These are phyloP conservation scores for Cerioporus squamosus DNA, from an alignment of 1,284 basidiomycete species.

Conservation along the genomic window DNA sequence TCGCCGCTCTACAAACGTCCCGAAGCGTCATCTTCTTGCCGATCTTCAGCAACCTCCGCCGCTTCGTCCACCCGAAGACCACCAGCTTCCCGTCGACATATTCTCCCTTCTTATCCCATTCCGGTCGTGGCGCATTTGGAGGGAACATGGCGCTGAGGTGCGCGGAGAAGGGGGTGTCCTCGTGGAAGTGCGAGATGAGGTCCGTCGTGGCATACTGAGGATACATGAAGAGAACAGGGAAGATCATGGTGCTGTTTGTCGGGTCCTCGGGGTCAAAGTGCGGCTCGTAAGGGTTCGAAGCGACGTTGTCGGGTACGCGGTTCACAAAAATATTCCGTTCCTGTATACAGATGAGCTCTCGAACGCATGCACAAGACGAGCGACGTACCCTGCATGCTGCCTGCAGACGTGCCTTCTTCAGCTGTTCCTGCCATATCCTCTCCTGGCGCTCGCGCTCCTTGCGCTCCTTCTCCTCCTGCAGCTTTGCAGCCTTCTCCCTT, in stretches of 20 bases:
- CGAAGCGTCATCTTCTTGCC: slow-evolving; percentile 87
- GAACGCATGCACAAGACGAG: not conserved
- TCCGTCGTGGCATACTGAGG: slow-evolving; percentile 91
- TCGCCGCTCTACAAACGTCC: slow-evolving; percentile 73
- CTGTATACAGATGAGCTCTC: slow-evolving; percentile 41
- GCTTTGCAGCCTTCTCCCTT: slow-evolving; percentile 49
- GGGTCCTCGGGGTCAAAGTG: slow-evolving; percentile 68
- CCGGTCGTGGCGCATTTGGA: slow-evolving; percentile 58
- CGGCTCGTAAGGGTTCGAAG: slow-evolving; percentile 58
- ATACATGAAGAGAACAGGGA: slow-evolving; percentile 93
- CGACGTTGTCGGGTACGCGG: slow-evolving; percentile 61
- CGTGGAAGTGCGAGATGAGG: slow-evolving; percentile 85
- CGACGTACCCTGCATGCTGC: slow-evolving; percentile 61
- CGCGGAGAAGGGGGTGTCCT: slow-evolving; percentile 81
- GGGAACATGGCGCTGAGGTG: slow-evolving; percentile 89
- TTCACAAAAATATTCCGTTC: slow-evolving; percentile 65
- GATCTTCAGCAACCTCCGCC: slow-evolving; percentile 83
- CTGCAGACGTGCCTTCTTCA: slow-evolving; percentile 51
- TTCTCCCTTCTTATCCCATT: slow-evolving; percentile 81
- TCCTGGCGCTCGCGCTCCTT: slow-evolving; percentile 55
- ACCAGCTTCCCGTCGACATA: slow-evolving; percentile 73
- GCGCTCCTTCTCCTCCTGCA: slow-evolving; percentile 53
- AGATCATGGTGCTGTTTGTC: slow-evolving; percentile 62
- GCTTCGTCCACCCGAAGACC: slow-evolving; percentile 84
- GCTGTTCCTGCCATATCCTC: slow-evolving; percentile 48